A percentile compares a stretch with the other conserved stretches of the same genome.
Conservation (phyloP, 2,329 filamentous ascomycete species). For the Xylaria sp. region DNA sequence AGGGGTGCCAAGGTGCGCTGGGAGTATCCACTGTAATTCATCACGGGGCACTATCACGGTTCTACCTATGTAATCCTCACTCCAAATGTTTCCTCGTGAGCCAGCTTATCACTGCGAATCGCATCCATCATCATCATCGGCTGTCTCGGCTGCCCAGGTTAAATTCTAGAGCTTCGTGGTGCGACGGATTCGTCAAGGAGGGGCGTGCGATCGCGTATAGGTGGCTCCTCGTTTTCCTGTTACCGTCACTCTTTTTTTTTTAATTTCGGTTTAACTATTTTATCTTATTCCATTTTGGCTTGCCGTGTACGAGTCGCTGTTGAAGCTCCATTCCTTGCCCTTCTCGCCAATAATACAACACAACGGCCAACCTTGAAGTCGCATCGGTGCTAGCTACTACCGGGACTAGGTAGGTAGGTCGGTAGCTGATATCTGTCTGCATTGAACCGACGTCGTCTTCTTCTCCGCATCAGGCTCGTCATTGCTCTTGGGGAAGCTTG, state of each 20-base stretch:
- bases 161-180: constrained; percentile 6
- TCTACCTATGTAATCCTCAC: constrained; percentile 18
- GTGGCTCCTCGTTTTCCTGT: not conserved
- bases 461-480: constrained; percentile 30
- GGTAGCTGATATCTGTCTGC: constrained; percentile 20
- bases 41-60: constrained; percentile 46
- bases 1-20: constrained; percentile 23
- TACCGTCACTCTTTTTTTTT: not conserved
- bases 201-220: not conserved
- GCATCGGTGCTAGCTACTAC: constrained; percentile 15
- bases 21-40: constrained; percentile 42
- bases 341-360: constrained; percentile 2
- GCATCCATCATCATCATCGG: constrained; percentile 26
- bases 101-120: constrained; percentile 19
- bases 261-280: too few relatives aligned
- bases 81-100: constrained; percentile 28
- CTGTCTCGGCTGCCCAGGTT: constrained; percentile 31
- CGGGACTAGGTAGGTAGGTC: too few relatives aligned
- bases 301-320: not conserved
- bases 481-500: constrained; percentile 20
- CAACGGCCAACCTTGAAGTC: not conserved
- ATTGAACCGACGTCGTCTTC: constrained; percentile 16
- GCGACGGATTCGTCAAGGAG: not conserved
- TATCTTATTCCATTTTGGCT: not conserved
- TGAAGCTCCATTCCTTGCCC: constrained; percentile 13